A percentile compares a stretch with the other conserved stretches of the same genome.
These are phyloP conservation scores for Cylindrotheca fusiformis DNA, from an alignment of 108 stramenopile species.

Conservation along the genomic window DNA sequence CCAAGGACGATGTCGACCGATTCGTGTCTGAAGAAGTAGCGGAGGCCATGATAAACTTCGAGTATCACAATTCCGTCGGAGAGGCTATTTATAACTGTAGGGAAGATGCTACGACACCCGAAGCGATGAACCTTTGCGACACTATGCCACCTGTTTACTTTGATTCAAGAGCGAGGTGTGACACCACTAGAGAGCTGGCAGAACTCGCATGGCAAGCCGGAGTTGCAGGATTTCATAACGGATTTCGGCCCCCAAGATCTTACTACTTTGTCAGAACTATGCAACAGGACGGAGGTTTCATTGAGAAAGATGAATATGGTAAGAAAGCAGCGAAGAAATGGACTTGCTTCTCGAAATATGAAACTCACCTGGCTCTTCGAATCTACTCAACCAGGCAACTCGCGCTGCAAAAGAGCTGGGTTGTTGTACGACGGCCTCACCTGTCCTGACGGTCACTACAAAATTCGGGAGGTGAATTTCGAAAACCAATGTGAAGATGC, in stretches of 20 bases:
- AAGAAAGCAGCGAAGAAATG: no score
- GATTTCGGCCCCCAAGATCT: slow-evolving; percentile 23
- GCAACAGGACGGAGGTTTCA: slow-evolving; percentile 27
- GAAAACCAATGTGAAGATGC: slow-evolving; percentile 8
- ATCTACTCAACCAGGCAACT: neutral
- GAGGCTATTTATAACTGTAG: slow-evolving; percentile 1
- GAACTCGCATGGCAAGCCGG: neutral
- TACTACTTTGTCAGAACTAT: slow-evolving; percentile 32
- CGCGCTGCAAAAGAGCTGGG: slow-evolving; percentile 8
- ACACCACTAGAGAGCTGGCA: slow-evolving; percentile 5
- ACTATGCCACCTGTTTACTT: neutral
- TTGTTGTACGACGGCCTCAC: slow-evolving; percentile 27
- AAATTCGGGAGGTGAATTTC: slow-evolving; percentile 6
- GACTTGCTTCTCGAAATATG: no score
- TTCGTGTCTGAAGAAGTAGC: slow-evolving; percentile 27
- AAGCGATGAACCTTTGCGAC: neutral
- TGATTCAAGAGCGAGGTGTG: slow-evolving; percentile 4
- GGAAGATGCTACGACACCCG: neutral
- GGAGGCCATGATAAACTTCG: slow-evolving; percentile 14
- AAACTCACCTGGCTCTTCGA: no score
- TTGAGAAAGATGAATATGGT: slow-evolving; percentile 4
- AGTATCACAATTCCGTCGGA: slow-evolving; percentile 12
- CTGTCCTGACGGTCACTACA: slow-evolving; percentile 28
- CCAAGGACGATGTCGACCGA: slow-evolving; percentile 13
- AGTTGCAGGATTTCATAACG: slow-evolving; percentile 6